Base-by-base conservation (phyloP, 1,284 basidiomycete species). In the Trichosporon coremiiforme region DNA sequence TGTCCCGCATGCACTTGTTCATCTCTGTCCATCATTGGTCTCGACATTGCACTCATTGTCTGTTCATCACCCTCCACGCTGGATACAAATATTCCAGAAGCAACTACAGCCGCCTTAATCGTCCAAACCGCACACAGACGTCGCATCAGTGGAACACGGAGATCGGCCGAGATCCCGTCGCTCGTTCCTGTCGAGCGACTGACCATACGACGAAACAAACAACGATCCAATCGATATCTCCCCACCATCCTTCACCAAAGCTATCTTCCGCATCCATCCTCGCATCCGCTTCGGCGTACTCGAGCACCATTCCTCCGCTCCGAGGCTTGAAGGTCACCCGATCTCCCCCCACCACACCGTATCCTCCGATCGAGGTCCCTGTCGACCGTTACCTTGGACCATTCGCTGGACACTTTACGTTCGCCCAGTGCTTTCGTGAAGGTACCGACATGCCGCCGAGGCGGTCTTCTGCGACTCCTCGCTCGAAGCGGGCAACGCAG, bases 191-290 rank as follows among this genome's bases (percentile, higher is more conserved):
- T 60, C 9, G 47, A 20, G 20, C 47, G 47, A 33, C 29, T 17
- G 29, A 60, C 57, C 57, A 35, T 33, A 29, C 55, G 55, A 60
- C 57, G 57, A 60, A 15, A 60, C 57, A 60, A 60, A 60, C 57
- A 60, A 60, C 57, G 15, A 17, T 4, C 17, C 29, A 33, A 35
- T 22, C 22, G 29, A 33, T 38, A 38, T 38, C 31, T 4, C 31
- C 8, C n/a, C n/a, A n/a, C 29, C 25, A 60, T 60, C 57, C 57
- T 10, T n/a, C 12, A 33, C 57, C 29, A 7, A 13, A 12, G 29
- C 57, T 33, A 33, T 10, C 57, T 8, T 35, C 55, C 25, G 12
- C 57, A 60, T 60, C 57, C 57, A 60, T n/a, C 57, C 31, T 60
- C 29, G 31, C 31, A 35, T 33, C 57, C 57, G 31, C 57, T 33